phyloP scores from a whole-genome alignment of 805 yeast genomes.

The Candida easanensis region DNA sequence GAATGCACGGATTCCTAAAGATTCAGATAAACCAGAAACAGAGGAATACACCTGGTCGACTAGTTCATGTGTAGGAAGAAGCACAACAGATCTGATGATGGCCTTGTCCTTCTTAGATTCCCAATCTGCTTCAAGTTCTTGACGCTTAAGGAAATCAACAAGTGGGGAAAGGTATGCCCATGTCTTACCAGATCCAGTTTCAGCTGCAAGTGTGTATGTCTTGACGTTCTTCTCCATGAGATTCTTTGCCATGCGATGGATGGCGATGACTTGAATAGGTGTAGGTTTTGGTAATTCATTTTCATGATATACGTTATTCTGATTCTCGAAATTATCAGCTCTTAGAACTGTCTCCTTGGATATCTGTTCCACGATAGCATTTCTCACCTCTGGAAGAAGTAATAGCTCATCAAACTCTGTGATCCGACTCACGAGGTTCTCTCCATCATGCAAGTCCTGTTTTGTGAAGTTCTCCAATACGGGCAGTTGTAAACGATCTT shows the following conservation, averaged over 20 bases:
- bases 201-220: conserved; percentile 84
- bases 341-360: conserved; percentile 40
- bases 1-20: conserved; percentile 42
- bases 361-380: conserved; percentile 54
- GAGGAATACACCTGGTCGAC: conserved; percentile 70
- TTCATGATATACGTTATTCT: conserved; percentile 8
- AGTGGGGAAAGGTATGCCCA: conserved; percentile 85
- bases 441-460: conserved; percentile 32
- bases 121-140: conserved; percentile 37
- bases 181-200: conserved; percentile 96
- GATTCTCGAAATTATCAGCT: conserved; percentile 24
- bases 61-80: conserved; percentile 87
- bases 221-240: conserved; percentile 42
- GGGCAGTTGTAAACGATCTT: conserved; percentile 16
- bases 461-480: conserved; percentile 27
- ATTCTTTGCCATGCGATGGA: conserved; percentile 35
- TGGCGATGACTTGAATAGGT: conserved; percentile 79
- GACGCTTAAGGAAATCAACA: conserved; percentile 61
- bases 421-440: conserved; percentile 48
- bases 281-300: conserved; percentile 48
- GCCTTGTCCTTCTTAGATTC: conserved; percentile 33
- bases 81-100: conserved; percentile 64
- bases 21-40: conserved; percentile 30
- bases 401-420: conserved; percentile 63
- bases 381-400: conserved; percentile 64